A percentile compares a stretch with the other conserved stretches of the same genome.
Evolutionary conservation across 345 rosid genomes (phyloP).

Genomic region (Fremontodendron californicum): DNA sequence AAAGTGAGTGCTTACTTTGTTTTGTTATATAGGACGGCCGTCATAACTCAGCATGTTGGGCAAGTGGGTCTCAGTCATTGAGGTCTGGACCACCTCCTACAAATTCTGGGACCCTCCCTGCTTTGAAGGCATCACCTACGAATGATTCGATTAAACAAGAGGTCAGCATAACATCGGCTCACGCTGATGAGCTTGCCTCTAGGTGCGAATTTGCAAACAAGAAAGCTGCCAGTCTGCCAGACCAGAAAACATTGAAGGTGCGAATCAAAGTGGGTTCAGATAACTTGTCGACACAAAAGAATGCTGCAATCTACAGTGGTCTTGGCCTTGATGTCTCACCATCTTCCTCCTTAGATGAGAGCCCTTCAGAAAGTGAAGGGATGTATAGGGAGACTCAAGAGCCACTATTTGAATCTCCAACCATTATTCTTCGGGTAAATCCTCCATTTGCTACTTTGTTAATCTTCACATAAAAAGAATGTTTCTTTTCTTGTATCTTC

Average conservation of each 20-base stretch:
- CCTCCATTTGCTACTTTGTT: conserved; percentile 19
- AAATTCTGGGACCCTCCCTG: conserved; percentile 26
- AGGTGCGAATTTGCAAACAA: conserved; percentile 33
- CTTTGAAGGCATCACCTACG: conserved; percentile 33
- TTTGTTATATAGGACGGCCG: conserved; percentile 47
- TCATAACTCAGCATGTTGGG: conserved; percentile 33
- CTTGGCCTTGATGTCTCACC: conserved; percentile 77
- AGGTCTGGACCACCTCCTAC: conserved; percentile 46
- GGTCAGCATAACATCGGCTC: conserved; percentile 30
- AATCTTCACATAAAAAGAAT: neutral
- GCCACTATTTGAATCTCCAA: conserved; percentile 54
- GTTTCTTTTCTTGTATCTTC: conserved; percentile 13
- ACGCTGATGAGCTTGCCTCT: conserved; percentile 33
- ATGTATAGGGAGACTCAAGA: conserved; percentile 44
- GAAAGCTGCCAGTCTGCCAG: conserved; percentile 40
- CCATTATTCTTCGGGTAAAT: conserved; percentile 62
- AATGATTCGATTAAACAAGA: conserved; percentile 42
- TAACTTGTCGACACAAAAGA: conserved; percentile 64
- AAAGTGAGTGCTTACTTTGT: conserved; percentile 18
- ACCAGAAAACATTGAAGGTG: conserved; percentile 63
- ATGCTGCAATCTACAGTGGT: conserved; percentile 63
- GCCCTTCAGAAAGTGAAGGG: conserved; percentile 70
- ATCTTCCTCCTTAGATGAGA: conserved; percentile 64
- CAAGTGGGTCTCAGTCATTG: conserved; percentile 33
- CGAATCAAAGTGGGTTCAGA: conserved; percentile 78